Percentiles rank a stretch among this genome's conserved stretches.
Conservation (phyloP, 768 basidiomycete species). For the Phlebiopsis flavidoalba region DNA sequence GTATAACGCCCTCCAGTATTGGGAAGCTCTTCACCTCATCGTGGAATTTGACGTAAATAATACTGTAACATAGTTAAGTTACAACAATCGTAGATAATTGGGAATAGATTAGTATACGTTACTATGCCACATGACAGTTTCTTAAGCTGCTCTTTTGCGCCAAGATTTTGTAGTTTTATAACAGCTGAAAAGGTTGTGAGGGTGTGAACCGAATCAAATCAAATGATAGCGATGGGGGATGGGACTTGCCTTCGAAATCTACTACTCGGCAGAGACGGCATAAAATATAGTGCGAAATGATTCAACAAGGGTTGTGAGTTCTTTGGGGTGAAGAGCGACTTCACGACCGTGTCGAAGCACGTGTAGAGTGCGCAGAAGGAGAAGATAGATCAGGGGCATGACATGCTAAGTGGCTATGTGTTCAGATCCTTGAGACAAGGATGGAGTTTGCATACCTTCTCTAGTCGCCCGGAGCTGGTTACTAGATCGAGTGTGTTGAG, state of each 20-base stretch:
- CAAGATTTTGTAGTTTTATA: too few species aligned
- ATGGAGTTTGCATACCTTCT: conserved; percentile 4
- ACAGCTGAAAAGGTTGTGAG: too few species aligned
- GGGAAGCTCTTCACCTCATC: neutral
- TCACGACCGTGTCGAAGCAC: neutral
- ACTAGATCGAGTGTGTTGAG: conserved; percentile 7
- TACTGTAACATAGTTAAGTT: neutral
- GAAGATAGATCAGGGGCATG: conserved; percentile 5
- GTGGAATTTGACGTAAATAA: neutral
- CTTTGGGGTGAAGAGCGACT: neutral
- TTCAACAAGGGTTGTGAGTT: neutral
- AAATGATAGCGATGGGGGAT: too few species aligned
- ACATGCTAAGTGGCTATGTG: neutral
- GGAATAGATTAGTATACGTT: too few species aligned
- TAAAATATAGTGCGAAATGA: neutral
- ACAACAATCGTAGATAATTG: too few species aligned
- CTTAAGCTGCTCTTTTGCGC: too few species aligned
- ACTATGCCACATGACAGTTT: too few species aligned
- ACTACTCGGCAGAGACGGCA: neutral
- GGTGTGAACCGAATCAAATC: neutral
- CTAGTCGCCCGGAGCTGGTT: neutral
- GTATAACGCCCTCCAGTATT: neutral
- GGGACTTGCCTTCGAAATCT: neutral
- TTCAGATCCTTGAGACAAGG: neutral
- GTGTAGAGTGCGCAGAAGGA: conserved; percentile 2